Evolutionary conservation across 2,329 filamentous ascomycete genomes (phyloP).

Genomic region (Pyrenochaeta sp.): DNA sequence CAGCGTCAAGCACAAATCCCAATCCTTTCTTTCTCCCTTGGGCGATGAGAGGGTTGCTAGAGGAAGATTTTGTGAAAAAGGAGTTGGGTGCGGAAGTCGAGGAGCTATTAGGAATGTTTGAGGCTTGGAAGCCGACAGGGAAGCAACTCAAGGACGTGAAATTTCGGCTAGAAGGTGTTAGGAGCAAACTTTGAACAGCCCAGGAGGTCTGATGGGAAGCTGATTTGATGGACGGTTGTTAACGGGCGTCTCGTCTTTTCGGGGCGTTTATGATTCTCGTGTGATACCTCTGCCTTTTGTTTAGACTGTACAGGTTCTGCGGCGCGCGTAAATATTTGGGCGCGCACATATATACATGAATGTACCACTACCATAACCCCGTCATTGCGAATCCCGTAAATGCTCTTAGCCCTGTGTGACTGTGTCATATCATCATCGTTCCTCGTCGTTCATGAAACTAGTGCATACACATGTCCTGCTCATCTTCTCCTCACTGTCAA

Average conservation of each 20-base stretch:
- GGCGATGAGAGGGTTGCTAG: slow-evolving; percentile 91
- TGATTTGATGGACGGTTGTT: too few species aligned
- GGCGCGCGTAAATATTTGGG: too few species aligned
- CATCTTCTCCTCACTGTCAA: background rate
- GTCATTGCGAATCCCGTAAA: too few species aligned
- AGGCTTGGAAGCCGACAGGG: slow-evolving; percentile 88
- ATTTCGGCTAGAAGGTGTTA: slow-evolving; percentile 88
- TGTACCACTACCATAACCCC: background rate
- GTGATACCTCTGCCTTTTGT: too few species aligned
- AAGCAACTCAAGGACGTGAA: slow-evolving; percentile 97
- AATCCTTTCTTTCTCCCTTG: slow-evolving; percentile 95
- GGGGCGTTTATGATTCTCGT: background rate
- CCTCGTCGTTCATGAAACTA: too few species aligned
- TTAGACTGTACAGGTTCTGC: too few species aligned
- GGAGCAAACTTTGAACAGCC: slow-evolving; percentile 72
- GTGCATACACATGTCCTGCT: too few species aligned
- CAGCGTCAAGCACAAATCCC: slow-evolving; percentile 50
- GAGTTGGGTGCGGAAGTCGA: slow-evolving; percentile 79
- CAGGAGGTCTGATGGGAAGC: too few species aligned
- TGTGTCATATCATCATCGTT: too few species aligned
- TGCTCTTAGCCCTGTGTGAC: too few species aligned
- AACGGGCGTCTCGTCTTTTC: background rate
- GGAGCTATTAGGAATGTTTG: slow-evolving; percentile 84
- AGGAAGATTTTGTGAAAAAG: slow-evolving; percentile 88
- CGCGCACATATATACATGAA: too few species aligned